A percentile compares a stretch with the other conserved stretches of the same genome.
Conservation (phyloP, 2,329 filamentous ascomycete genomes). For the Hypoxylon sp. region DNA sequence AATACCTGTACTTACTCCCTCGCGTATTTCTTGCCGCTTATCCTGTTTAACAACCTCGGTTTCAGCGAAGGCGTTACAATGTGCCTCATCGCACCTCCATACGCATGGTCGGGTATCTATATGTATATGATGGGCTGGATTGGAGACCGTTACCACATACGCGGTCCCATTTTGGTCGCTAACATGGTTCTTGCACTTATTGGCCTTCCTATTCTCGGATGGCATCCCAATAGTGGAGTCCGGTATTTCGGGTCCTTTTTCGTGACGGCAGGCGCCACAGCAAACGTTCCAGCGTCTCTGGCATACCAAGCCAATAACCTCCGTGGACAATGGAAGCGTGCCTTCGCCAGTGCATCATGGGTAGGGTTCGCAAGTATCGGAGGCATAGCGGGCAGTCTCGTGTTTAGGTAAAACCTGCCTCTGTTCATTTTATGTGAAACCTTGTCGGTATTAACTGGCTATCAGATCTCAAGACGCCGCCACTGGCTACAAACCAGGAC, state of each 20-base stretch:
- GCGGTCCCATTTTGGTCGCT: conserved; percentile 74
- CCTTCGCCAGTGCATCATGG: conserved; percentile 80
- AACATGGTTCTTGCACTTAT: conserved; percentile 76
- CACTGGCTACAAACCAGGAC: conserved; percentile 64
- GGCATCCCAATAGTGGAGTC: conserved; percentile 65
- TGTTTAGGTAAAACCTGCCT: conserved; percentile 67
- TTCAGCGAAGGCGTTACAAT: conserved; percentile 74
- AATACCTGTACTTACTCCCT: conserved; percentile 82
- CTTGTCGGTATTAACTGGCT: conserved; percentile 4
- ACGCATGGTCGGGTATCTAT: conserved; percentile 72
- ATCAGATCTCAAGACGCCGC: conserved; percentile 61
- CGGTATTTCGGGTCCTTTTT: conserved; percentile 83
- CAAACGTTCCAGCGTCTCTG: conserved; percentile 80
- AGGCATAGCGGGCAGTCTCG: conserved; percentile 79
- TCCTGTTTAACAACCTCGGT: conserved; percentile 72
- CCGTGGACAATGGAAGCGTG: conserved; percentile 88
- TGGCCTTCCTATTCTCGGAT: conserved; percentile 80
- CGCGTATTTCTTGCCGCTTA: conserved; percentile 83
- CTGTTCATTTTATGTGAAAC: neutral
- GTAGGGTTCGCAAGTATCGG: conserved; percentile 83
- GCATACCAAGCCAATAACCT: conserved; percentile 91
- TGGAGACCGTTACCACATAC: conserved; percentile 75
- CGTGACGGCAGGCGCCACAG: conserved; percentile 80
- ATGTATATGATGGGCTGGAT: conserved; percentile 71
- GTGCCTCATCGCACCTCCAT: conserved; percentile 79